These are phyloP conservation scores for Cordyceps cicadae DNA, from an alignment of 2,329 filamentous ascomycete genomes.

Conservation along the genomic window DNA sequence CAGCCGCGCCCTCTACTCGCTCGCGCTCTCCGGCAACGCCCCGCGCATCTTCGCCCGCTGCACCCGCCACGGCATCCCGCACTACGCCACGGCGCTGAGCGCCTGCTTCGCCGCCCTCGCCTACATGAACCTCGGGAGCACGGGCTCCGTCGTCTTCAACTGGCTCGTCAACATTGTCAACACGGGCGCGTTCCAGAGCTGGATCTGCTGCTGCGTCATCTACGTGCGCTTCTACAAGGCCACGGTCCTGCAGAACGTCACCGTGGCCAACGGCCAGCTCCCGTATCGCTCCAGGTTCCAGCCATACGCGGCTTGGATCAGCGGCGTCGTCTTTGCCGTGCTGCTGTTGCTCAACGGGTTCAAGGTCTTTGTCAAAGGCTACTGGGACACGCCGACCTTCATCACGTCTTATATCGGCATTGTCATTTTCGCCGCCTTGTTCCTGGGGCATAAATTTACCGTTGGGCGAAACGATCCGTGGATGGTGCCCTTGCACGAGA, in stretches of 20 bases:
- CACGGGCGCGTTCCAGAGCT: conserved; percentile 43
- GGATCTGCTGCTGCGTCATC: conserved; percentile 45
- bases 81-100: conserved; percentile 16
- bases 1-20: conserved; percentile 35
- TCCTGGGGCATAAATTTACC: conserved; percentile 27
- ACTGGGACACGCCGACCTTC: conserved; percentile 49
- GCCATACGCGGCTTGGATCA: conserved; percentile 48
- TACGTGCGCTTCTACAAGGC: conserved; percentile 47
- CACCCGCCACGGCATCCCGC: conserved; percentile 19
- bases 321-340: conserved; percentile 42
- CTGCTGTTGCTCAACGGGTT: conserved; percentile 56
- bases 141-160: conserved; percentile 50
- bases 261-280: conserved; percentile 20
- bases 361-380: conserved; percentile 51
- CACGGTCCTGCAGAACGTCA: conserved; percentile 32
- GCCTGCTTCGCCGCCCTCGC: conserved; percentile 45
- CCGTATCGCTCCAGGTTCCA: conserved; percentile 48
- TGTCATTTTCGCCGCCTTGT: conserved; percentile 48
- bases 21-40: conserved; percentile 33
- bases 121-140: conserved; percentile 50
- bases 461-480: conserved; percentile 35
- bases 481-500: conserved; percentile 37
- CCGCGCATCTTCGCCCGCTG: conserved; percentile 27
- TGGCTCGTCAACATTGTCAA: conserved; percentile 49
- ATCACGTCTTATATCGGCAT: conserved; percentile 59